Percentiles rank a stretch among this genome's conserved stretches.
Conservation (phyloP, 257 asterid species). For the Prunella vulgaris region DNA sequence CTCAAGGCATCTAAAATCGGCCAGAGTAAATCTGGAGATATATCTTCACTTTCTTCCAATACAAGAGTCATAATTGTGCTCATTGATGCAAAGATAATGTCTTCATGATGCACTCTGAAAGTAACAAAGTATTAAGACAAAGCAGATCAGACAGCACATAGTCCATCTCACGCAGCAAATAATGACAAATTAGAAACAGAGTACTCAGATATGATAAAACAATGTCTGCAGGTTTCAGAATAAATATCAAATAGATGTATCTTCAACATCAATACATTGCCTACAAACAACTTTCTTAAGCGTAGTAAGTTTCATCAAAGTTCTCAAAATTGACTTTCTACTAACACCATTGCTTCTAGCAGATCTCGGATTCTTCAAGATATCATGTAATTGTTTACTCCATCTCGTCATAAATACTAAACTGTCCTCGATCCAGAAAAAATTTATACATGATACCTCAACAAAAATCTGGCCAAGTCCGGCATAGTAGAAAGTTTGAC, state of each 20-base stretch:
- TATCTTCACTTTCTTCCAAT: conserved; percentile 85
- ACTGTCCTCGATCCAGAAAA: not conserved
- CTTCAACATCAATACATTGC: not conserved
- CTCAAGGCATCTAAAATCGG: conserved; percentile 58
- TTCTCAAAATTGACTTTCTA: not conserved
- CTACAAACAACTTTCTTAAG: not conserved
- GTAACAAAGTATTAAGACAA: conserved; percentile 8
- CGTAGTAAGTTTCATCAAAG: not conserved
- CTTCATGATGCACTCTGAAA: conserved; percentile 62
- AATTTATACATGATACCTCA: not conserved
- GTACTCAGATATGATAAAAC: not conserved
- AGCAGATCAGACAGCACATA: conserved; percentile 15
- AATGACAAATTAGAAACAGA: not conserved
- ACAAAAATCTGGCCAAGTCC: not conserved
- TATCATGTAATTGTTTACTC: not conserved
- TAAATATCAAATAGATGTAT: not conserved
- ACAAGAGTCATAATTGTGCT: conserved; percentile 79
- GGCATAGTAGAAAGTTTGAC: not conserved
- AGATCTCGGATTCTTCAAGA: not conserved
- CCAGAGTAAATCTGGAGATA: conserved; percentile 53
- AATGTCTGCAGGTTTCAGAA: too few relatives aligned
- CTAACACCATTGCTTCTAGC: not conserved
- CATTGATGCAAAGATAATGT: conserved; percentile 63
- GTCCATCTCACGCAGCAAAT: conserved; percentile 5
- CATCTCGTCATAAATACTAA: not conserved